Evolutionary conservation across 1,284 basidiomycete genomes (phyloP).

Genomic region (Laetiporus sulphureus): DNA sequence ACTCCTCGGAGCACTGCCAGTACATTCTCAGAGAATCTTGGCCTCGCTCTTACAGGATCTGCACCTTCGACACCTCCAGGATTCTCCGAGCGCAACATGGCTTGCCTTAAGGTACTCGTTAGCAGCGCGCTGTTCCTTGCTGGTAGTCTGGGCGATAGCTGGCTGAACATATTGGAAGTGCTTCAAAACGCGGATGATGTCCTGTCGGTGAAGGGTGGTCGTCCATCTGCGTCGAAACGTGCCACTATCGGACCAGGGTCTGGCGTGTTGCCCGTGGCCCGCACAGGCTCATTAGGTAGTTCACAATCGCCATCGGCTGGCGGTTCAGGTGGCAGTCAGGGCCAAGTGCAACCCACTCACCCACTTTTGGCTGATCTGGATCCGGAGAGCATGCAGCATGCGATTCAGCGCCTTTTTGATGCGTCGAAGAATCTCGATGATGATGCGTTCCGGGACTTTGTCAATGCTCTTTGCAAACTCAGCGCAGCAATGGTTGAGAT

Average conservation of each 20-base stretch:
- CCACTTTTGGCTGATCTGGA: conserved; percentile 72
- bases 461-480: conserved; percentile 77
- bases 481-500: conserved; percentile 88
- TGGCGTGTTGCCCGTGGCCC: conserved; percentile 24
- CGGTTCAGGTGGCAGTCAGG: conserved; percentile 5
- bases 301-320: conserved; percentile 15
- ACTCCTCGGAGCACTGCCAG: conserved; percentile 53
- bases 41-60: conserved; percentile 37
- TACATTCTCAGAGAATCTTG: conserved; percentile 68
- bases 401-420: conserved; percentile 81
- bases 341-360: conserved; percentile 32
- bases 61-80: conserved; percentile 49
- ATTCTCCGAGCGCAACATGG: conserved; percentile 84
- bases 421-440: conserved; percentile 81
- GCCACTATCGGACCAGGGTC: conserved; percentile 31
- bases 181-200: conserved; percentile 93
- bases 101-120: conserved; percentile 82
- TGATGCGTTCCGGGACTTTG: conserved; percentile 74
- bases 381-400: conserved; percentile 59
- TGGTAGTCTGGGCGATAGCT: conserved; percentile 78
- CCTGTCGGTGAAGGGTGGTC: conserved; percentile 51
- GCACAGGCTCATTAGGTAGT: conserved; percentile 31
- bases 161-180: conserved; percentile 88
- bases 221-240: conserved; percentile 24
- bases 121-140: conserved; percentile 78